These are phyloP conservation scores for Marvania coccoides DNA, from an alignment of 139 green algal species.

Conservation along the genomic window DNA sequence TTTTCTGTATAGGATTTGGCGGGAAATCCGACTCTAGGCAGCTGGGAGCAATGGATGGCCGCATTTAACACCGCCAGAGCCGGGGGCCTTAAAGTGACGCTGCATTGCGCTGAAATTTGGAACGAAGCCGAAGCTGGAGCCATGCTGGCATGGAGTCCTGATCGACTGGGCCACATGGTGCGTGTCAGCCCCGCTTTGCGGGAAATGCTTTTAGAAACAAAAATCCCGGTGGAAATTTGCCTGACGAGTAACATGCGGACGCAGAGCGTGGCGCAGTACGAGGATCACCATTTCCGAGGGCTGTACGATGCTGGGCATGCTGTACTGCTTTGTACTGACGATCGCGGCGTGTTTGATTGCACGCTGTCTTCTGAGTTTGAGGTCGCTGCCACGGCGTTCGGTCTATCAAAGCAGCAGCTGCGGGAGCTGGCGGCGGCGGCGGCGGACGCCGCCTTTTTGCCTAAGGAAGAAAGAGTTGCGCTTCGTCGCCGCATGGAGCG, in stretches of 20 bases:
- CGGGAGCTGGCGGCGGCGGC: slow-evolving; percentile 4
- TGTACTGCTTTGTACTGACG: slow-evolving; percentile 75
- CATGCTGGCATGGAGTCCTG: slow-evolving; percentile 59
- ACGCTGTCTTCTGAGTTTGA: slow-evolving; percentile 32
- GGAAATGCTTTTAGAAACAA: too few species aligned
- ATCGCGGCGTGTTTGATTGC: slow-evolving; percentile 66
- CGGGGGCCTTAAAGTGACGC: slow-evolving; percentile 51
- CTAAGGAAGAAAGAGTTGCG: too few species aligned
- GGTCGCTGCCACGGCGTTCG: neutral
- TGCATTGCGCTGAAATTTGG: slow-evolving; percentile 61
- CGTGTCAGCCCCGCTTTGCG: too few species aligned
- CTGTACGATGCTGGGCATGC: slow-evolving; percentile 56
- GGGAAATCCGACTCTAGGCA: slow-evolving; percentile 58
- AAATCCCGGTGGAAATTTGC: slow-evolving; percentile 79
- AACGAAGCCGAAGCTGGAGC: slow-evolving; percentile 34
- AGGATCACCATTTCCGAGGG: slow-evolving; percentile 61
- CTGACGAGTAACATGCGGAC: slow-evolving; percentile 52
- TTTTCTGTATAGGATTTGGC: too few species aligned
- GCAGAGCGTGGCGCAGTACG: slow-evolving; percentile 42
- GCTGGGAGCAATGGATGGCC: slow-evolving; percentile 44
- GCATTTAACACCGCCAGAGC: slow-evolving; percentile 39
- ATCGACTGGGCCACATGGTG: slow-evolving; percentile 76
- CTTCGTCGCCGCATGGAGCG: too few species aligned
- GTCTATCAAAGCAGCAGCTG: slow-evolving; percentile 17
- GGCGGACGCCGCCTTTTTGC: too few species aligned